Evolutionary conservation across 306 rosid species (phyloP).

Genomic region (Cucumis hystrix): DNA sequence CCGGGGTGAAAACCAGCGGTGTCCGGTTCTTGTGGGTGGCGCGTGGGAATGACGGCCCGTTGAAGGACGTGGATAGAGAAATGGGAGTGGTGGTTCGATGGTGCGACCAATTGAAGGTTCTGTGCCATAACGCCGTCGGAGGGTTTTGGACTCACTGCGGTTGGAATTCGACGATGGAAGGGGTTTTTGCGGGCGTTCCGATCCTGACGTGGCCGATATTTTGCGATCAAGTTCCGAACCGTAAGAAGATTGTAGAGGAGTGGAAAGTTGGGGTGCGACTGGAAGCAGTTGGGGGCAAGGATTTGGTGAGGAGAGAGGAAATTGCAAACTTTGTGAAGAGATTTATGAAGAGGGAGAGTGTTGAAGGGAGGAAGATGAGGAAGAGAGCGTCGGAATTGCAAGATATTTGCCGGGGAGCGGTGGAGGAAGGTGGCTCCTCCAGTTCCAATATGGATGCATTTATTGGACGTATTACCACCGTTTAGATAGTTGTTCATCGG

Average conservation of each 20-base stretch:
- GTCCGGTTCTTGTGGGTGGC: slow-evolving; percentile 26
- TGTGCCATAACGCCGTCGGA: slow-evolving; percentile 22
- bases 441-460: slow-evolving; percentile 26
- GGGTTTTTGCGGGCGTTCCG: slow-evolving; percentile 23
- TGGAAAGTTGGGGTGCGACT: slow-evolving; percentile 22
- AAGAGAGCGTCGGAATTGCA: neutral
- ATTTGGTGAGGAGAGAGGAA: slow-evolving; percentile 17
- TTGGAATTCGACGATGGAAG: slow-evolving; percentile 30
- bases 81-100: slow-evolving; percentile 22
- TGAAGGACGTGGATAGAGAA: neutral
- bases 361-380: slow-evolving; percentile 17
- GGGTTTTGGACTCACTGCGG: slow-evolving; percentile 30
- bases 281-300: neutral
- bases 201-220: slow-evolving; percentile 18
- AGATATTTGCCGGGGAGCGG: slow-evolving; percentile 9
- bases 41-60: slow-evolving; percentile 7
- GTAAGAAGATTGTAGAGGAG: slow-evolving; percentile 27
- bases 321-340: slow-evolving; percentile 12
- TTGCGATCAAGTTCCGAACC: slow-evolving; percentile 19
- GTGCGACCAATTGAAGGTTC: slow-evolving; percentile 37
- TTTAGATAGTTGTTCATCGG: too few species aligned
- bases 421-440: slow-evolving; percentile 23
- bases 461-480: neutral
- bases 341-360: slow-evolving; percentile 21
- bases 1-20: slow-evolving; percentile 18